These are phyloP conservation scores for Colletotrichum tropicicola DNA, from an alignment of 2,329 filamentous ascomycete species.

Conservation along the genomic window DNA sequence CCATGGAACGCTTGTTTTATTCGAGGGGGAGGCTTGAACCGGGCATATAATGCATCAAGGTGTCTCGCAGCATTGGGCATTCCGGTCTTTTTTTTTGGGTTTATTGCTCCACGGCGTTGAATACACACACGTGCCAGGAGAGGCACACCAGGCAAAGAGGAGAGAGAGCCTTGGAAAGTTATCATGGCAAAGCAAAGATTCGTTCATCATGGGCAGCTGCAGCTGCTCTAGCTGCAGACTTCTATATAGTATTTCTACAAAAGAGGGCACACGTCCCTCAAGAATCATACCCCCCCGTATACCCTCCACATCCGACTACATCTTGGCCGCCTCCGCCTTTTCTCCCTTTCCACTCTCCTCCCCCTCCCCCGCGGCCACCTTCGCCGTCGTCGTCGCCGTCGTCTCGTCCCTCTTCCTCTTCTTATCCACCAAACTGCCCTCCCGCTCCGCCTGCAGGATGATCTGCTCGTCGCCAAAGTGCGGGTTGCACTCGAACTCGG, in stretches of 20 bases:
- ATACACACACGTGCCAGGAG: too few species aligned
- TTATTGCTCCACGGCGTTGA: too few species aligned
- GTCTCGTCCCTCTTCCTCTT: conserved; percentile 38
- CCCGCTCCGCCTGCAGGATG: conserved; percentile 53
- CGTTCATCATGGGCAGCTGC: conserved; percentile 17
- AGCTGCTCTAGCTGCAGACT: conserved; percentile 13
- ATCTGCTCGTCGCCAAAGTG: conserved; percentile 62
- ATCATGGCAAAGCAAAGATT: neutral
- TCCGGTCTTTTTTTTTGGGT: too few species aligned
- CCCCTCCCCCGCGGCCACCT: conserved; percentile 37
- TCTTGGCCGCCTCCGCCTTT: conserved; percentile 30
- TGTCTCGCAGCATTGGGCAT: too few species aligned
- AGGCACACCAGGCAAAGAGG: too few species aligned
- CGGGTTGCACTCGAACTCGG: conserved; percentile 79
- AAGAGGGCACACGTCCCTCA: neutral
- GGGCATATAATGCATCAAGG: too few species aligned
- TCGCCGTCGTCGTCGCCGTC: too few species aligned
- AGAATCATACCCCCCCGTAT: neutral
- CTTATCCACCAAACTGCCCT: conserved; percentile 58
- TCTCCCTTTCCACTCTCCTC: conserved; percentile 29
- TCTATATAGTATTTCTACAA: conserved; percentile 12
- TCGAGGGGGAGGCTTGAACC: too few species aligned
- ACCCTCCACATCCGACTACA: neutral
- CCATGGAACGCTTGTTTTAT: too few species aligned
- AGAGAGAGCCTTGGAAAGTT: neutral